Evolutionary conservation across 177 flowering plant genomes (phyloP), one percentile per base, ranked within the genome.

Genomic region (Vitis hybrid): DNA sequence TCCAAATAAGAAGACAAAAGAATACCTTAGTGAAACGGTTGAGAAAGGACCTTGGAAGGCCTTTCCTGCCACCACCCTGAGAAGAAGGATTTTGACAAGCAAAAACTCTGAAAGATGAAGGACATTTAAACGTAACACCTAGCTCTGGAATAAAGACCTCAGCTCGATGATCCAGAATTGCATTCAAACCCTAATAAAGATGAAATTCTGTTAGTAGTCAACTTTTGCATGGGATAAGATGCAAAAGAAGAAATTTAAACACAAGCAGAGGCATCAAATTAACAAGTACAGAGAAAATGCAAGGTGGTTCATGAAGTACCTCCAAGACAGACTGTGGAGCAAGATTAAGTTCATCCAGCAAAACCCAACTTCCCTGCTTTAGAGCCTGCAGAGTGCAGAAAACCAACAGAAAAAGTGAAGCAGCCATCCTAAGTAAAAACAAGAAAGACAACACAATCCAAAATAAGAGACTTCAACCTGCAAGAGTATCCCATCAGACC

Each of bases 41-140:
- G 47, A 96, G 94, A 76, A 96, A 94, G 28, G 99, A 96, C 73
- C 84, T 92, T 1, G 99, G 99, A 71, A 96, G 93, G 38, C 94
- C 97, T 82, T 96, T 96, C 69, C 99, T 81, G 13, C 98, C 99
- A 65, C 99, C 97, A 71, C 99, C 99, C 82, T 96, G 98, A 77
- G 57, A 75, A 5, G 97, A 80, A 71, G 99, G 99, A 78, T 96
- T 96, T 76, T 96, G 99, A 84, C 99, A 96, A 6, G 97, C 98
- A 88, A 96, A 96, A 76, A 94, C 86, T 79, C 97, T 82, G 74
- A 96, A 96, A 70, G 97, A 84, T 62, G 93, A 44, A 2, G 97
- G 97, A 69, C 99, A 96, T 76, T 81, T 89, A 62, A 82, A 90
- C 5, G 93, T 81, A 49, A 15, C 76, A 72, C 90, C 92, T 65